Conservation (phyloP, 176 grass and related monocot species). For the Canna indica region DNA sequence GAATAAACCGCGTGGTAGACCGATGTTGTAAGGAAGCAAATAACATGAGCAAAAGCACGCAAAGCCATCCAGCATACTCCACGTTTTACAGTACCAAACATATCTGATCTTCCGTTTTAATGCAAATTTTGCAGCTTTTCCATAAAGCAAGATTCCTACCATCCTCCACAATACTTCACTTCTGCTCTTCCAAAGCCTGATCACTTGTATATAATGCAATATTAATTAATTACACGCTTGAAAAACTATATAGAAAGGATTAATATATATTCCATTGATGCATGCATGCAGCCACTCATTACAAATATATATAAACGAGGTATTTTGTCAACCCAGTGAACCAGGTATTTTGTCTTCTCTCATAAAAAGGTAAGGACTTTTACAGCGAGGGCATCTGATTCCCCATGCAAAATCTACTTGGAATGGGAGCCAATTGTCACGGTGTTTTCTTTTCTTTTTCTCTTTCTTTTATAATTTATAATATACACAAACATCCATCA, state of each 20-base stretch:
- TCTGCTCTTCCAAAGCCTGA: too few relatives aligned
- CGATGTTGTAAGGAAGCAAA: too few relatives aligned
- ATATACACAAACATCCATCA: background rate
- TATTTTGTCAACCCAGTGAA: slow-evolving; percentile 26
- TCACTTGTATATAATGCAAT: too few relatives aligned
- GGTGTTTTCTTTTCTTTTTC: background rate
- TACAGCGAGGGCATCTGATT: slow-evolving; percentile 42
- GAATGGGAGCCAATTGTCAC: slow-evolving; percentile 4
- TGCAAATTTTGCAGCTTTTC: background rate
- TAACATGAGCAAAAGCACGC: background rate
- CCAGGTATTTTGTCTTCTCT: slow-evolving; percentile 15
- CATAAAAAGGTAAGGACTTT: slow-evolving; percentile 36
- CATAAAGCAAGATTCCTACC: background rate
- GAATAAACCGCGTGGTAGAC: too few relatives aligned
- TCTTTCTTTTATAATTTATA: too few relatives aligned
- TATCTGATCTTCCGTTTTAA: background rate
- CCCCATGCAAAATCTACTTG: slow-evolving; percentile 28
- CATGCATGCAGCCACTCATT: too few relatives aligned
- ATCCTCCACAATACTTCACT: background rate
- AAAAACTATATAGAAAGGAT: too few relatives aligned
- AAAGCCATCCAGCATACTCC: background rate
- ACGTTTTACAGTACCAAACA: background rate
- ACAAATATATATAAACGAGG: too few relatives aligned
- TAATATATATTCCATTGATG: too few relatives aligned
- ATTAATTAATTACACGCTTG: too few relatives aligned